These are phyloP conservation scores for Trifolium subterraneum DNA, from an alignment of 306 rosid genomes.

Conservation along the genomic window DNA sequence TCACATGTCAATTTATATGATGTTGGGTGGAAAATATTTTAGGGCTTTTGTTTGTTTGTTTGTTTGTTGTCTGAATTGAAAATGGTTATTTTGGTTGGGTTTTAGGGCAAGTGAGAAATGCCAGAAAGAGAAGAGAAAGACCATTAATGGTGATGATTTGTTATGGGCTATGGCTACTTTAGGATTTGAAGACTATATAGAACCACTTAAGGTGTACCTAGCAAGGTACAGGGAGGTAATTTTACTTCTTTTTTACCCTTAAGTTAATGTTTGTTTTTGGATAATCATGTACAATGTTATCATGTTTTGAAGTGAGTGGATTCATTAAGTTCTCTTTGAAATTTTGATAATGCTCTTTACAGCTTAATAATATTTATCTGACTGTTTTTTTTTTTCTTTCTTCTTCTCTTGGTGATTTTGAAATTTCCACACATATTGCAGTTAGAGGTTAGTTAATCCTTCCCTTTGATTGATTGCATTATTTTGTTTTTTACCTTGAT, in stretches of 20 bases:
- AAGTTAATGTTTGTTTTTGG: not conserved
- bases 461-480: slow-evolving; percentile 12
- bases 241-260: not conserved
- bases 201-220: slow-evolving; percentile 91
- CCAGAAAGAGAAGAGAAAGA: slow-evolving; percentile 95
- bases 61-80: slow-evolving; percentile 15
- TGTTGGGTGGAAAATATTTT: slow-evolving; percentile 17
- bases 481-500: slow-evolving; percentile 1
- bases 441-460: slow-evolving; percentile 72
- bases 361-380: slow-evolving; percentile 30
- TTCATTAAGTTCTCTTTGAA: slow-evolving; percentile 18
- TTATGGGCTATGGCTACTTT: slow-evolving; percentile 92
- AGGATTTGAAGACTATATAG: slow-evolving; percentile 92
- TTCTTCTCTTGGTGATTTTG: slow-evolving; percentile 41
- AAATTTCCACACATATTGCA: slow-evolving; percentile 45
- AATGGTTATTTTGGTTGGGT: not conserved
- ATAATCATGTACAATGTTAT: not conserved
- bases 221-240: slow-evolving; percentile 87
- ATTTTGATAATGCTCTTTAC: slow-evolving; percentile 15
- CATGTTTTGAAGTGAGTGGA: slow-evolving; percentile 5
- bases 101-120: slow-evolving; percentile 93
- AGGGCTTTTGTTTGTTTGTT: slow-evolving; percentile 9
- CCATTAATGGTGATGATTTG: slow-evolving; percentile 93
- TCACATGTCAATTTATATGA: not conserved
- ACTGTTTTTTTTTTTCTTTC: slow-evolving; percentile 31